phyloP scores from a whole-genome alignment of 2,329 filamentous ascomycete genomes.

The Xylaria sp. region DNA sequence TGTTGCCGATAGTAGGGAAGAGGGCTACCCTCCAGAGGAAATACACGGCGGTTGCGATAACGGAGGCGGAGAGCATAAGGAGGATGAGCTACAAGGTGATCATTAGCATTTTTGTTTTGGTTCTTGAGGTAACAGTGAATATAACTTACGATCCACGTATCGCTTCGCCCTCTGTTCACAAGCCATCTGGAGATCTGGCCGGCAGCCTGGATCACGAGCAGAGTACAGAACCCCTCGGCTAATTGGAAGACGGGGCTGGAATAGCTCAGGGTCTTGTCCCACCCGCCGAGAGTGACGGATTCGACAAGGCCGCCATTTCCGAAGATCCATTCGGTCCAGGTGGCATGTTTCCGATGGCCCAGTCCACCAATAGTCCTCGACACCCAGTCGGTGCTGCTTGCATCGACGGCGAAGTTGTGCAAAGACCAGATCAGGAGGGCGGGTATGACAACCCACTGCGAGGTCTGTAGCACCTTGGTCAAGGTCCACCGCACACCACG shows the following conservation, averaged over 20 bases:
- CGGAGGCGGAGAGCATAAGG: slow-evolving; percentile 85
- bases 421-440: slow-evolving; percentile 92
- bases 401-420: slow-evolving; percentile 93
- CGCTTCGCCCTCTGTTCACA: slow-evolving; percentile 90
- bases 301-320: slow-evolving; percentile 87
- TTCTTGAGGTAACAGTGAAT: neutral
- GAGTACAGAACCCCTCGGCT: slow-evolving; percentile 93
- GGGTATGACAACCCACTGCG: slow-evolving; percentile 89
- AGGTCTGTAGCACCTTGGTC: slow-evolving; percentile 74
- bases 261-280: slow-evolving; percentile 89
- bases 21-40: slow-evolving; percentile 95
- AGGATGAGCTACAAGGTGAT: slow-evolving; percentile 75
- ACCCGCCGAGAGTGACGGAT: slow-evolving; percentile 81
- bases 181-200: slow-evolving; percentile 96
- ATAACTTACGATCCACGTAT: slow-evolving; percentile 88
- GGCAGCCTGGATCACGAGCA: slow-evolving; percentile 93
- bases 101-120: neutral
- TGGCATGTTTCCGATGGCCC: slow-evolving; percentile 68
- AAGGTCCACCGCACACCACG: slow-evolving; percentile 78
- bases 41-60: slow-evolving; percentile 93
- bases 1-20: slow-evolving; percentile 91
- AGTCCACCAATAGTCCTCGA: slow-evolving; percentile 79
- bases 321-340: slow-evolving; percentile 85
- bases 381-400: slow-evolving; percentile 81
- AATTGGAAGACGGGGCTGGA: slow-evolving; percentile 95